Percentiles rank a stretch among this genome's conserved stretches.
These are phyloP conservation scores for Auxenochlorella pyrenoidosa DNA, from an alignment of 139 green algal genomes.

Conservation along the genomic window DNA sequence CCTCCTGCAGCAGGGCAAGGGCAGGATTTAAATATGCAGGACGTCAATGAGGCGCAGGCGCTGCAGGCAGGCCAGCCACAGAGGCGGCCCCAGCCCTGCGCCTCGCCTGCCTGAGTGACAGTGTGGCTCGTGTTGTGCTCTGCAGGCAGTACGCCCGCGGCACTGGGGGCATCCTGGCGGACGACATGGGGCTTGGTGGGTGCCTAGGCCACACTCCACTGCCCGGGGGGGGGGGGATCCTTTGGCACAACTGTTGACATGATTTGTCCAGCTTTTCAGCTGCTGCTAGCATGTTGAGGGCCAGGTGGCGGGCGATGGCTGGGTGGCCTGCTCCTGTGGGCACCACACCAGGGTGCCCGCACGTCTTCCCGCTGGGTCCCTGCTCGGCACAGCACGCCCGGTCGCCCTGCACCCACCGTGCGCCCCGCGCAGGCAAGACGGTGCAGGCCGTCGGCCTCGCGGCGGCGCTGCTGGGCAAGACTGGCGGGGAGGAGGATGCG, in stretches of 20 bases:
- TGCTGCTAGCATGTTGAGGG: not conserved
- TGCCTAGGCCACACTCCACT: not conserved
- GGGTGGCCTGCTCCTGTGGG: no score
- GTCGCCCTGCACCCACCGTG: no score
- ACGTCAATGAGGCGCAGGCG: no score
- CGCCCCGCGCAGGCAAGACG: conserved; percentile 65
- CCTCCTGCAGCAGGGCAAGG: no score
- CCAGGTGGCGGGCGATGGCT: no score
- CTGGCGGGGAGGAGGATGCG: conserved; percentile 26
- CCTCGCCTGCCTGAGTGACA: not conserved
- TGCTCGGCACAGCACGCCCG: not conserved
- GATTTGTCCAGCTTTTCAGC: no score
- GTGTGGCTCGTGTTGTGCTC: not conserved
- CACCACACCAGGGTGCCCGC: no score
- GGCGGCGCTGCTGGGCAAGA: conserved; percentile 71
- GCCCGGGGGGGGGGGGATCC: no score
- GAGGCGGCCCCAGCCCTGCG: not conserved
- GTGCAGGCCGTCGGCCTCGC: conserved; percentile 81
- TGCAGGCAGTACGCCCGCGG: conserved; percentile 51
- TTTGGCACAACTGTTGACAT: no score
- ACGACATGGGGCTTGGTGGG: conserved; percentile 74
- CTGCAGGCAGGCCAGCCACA: no score
- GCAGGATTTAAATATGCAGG: no score
- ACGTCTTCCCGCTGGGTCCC: not conserved
- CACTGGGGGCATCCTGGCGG: conserved; percentile 66